Percentiles rank a stretch among this genome's conserved stretches.
phyloP scores from a whole-genome alignment of 2,329 filamentous ascomycete genomes.

The Trichoderma atroviride region DNA sequence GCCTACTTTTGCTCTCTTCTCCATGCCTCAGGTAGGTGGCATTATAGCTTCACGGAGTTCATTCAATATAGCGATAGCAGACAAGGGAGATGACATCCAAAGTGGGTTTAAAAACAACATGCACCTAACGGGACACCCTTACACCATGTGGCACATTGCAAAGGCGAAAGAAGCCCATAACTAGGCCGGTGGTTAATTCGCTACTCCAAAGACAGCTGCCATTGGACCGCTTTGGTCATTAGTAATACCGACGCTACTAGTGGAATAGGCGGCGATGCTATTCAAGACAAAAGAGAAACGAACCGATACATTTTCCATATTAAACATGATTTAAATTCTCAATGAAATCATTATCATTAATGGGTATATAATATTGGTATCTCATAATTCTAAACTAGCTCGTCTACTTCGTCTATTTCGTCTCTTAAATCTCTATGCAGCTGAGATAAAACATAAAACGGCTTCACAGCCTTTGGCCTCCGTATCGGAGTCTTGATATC shows the following conservation, averaged over 20 bases:
- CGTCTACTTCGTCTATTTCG: conserved; percentile 20
- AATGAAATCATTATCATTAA: not conserved
- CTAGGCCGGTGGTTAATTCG: not conserved
- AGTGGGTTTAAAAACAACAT: not conserved
- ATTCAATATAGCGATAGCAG: conserved; percentile 8
- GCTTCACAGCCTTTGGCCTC: conserved; percentile 2
- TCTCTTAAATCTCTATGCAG: conserved; percentile 15
- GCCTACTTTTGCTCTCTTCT: conserved; percentile 44
- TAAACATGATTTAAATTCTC: too few relatives aligned
- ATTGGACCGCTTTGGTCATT: conserved; percentile 2
- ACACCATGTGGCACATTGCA: not conserved
- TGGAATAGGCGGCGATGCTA: not conserved
- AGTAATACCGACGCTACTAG: conserved; percentile 3
- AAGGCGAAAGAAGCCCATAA: not conserved
- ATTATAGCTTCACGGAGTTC: conserved; percentile 22
- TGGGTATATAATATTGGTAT: not conserved
- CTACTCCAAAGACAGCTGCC: not conserved
- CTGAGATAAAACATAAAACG: conserved; percentile 3
- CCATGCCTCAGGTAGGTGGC: conserved; percentile 36
- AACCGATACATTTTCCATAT: not conserved
- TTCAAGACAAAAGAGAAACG: not conserved
- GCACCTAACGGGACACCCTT: conserved; percentile 9
- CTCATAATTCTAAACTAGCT: conserved; percentile 9
- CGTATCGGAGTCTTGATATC: not conserved
- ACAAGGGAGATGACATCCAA: not conserved